Evolutionary conservation across 768 basidiomycete species (phyloP).

Genomic region (Xerocomellus amylosporus): DNA sequence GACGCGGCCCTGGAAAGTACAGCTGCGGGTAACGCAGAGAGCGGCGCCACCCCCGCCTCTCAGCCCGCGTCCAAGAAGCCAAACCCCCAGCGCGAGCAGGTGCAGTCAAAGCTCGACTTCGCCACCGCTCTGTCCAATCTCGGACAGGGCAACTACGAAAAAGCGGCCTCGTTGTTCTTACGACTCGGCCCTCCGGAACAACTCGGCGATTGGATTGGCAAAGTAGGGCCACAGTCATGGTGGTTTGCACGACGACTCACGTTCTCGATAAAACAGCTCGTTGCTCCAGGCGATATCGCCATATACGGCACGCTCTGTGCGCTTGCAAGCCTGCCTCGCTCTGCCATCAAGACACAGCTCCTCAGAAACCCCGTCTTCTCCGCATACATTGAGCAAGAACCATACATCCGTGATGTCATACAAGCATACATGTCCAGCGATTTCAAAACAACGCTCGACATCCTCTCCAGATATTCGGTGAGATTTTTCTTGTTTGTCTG

Average conservation of each 20-base stretch:
- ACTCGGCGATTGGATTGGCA: slow-evolving; percentile 77
- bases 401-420: slow-evolving; percentile 81
- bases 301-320: slow-evolving; percentile 84
- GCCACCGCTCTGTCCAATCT: slow-evolving; percentile 77
- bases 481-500: slow-evolving; percentile 5
- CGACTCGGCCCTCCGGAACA: slow-evolving; percentile 62
- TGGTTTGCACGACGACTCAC: not conserved
- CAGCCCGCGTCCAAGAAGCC: slow-evolving; percentile 42
- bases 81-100: slow-evolving; percentile 54
- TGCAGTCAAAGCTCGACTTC: slow-evolving; percentile 78
- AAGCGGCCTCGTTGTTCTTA: slow-evolving; percentile 73
- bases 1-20: slow-evolving; percentile 81
- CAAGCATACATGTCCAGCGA: slow-evolving; percentile 84
- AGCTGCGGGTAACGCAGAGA: slow-evolving; percentile 28
- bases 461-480: slow-evolving; percentile 73
- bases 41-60: slow-evolving; percentile 7
- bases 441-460: slow-evolving; percentile 78
- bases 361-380: slow-evolving; percentile 70
- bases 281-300: slow-evolving; percentile 81
- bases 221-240: slow-evolving; percentile 37
- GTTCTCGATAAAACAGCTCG: slow-evolving; percentile 38
- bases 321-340: slow-evolving; percentile 71
- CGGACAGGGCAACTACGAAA: slow-evolving; percentile 69
- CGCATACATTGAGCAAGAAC: slow-evolving; percentile 80
- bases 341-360: slow-evolving; percentile 63